Conservation (phyloP, 2,329 filamentous ascomycete species). For the Malbranchea cinnamomea region DNA sequence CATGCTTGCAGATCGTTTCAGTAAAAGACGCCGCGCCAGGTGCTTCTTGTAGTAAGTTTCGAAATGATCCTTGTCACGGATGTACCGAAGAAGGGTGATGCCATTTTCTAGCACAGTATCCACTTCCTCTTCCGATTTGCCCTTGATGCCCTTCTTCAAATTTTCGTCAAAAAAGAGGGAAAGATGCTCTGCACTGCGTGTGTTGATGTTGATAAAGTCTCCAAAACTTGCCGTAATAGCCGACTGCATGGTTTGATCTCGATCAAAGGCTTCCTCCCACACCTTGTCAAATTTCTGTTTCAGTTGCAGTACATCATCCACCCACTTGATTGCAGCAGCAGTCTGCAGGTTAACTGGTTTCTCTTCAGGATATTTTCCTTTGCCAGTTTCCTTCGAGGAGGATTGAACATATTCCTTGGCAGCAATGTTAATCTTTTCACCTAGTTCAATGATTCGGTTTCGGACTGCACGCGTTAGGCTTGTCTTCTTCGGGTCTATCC, state of each 20-base stretch:
- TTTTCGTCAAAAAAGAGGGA: slow-evolving; percentile 96
- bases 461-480: slow-evolving; percentile 58
- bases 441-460: slow-evolving; percentile 61
- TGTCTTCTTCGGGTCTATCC: slow-evolving; percentile 60
- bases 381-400: slow-evolving; percentile 32
- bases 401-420: slow-evolving; percentile 40
- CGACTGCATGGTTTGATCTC: slow-evolving; percentile 64
- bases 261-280: slow-evolving; percentile 55
- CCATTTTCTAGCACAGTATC: slow-evolving; percentile 77
- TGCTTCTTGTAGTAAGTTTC: slow-evolving; percentile 98
- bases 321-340: slow-evolving; percentile 80
- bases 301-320: slow-evolving; percentile 71
- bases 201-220: slow-evolving; percentile 86
- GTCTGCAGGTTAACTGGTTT: slow-evolving; percentile 61
- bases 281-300: slow-evolving; percentile 84
- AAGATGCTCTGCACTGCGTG: slow-evolving; percentile 74
- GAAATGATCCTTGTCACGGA: slow-evolving; percentile 86
- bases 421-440: slow-evolving; percentile 62
- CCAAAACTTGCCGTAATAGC: slow-evolving; percentile 75
- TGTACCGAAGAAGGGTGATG: slow-evolving; percentile 71
- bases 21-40: slow-evolving; percentile 69
- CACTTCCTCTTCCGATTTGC: slow-evolving; percentile 78
- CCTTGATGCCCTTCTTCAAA: slow-evolving; percentile 82
- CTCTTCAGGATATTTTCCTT: slow-evolving; percentile 35
- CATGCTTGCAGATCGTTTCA: slow-evolving; percentile 77